Conservation (phyloP, 805 yeast genomes). For the Cyberlindnera meyerae region DNA sequence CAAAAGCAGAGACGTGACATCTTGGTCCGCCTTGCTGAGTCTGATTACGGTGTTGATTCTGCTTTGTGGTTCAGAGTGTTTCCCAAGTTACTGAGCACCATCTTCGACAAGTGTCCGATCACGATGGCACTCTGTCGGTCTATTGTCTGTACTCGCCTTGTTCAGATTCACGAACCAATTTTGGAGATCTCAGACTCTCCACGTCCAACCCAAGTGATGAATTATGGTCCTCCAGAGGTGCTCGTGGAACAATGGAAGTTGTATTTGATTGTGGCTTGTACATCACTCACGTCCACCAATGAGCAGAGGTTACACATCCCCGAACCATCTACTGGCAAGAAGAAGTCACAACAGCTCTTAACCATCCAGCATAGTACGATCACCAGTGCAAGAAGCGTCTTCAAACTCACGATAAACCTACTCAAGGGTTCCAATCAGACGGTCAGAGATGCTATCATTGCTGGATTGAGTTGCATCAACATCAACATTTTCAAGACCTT, state of each 20-base stretch:
- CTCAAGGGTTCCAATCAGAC: constrained; percentile 62
- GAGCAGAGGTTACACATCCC: constrained; percentile 78
- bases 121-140: constrained; percentile 92
- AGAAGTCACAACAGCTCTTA: constrained; percentile 71
- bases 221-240: constrained; percentile 56
- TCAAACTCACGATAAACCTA: constrained; percentile 81
- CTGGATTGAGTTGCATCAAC: constrained; percentile 85
- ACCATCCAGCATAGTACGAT: constrained; percentile 87
- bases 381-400: constrained; percentile 86
- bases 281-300: constrained; percentile 82
- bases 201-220: constrained; percentile 26
- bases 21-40: constrained; percentile 75
- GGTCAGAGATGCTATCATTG: constrained; percentile 81
- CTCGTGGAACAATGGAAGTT: constrained; percentile 85
- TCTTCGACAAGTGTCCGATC: constrained; percentile 81
- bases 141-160: constrained; percentile 81
- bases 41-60: constrained; percentile 91
- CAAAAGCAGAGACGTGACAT: constrained; percentile 56
- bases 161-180: constrained; percentile 74
- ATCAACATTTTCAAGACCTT: constrained; percentile 82
- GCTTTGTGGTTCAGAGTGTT: constrained; percentile 93
- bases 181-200: constrained; percentile 44
- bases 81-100: constrained; percentile 65
- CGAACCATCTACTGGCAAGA: constrained; percentile 54
- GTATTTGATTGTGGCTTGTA: constrained; percentile 85